A percentile compares a stretch with the other conserved stretches of the same genome.
Evolutionary conservation across 2,329 filamentous ascomycete genomes (phyloP).

Genomic region (Penicillium brevicompactum): DNA sequence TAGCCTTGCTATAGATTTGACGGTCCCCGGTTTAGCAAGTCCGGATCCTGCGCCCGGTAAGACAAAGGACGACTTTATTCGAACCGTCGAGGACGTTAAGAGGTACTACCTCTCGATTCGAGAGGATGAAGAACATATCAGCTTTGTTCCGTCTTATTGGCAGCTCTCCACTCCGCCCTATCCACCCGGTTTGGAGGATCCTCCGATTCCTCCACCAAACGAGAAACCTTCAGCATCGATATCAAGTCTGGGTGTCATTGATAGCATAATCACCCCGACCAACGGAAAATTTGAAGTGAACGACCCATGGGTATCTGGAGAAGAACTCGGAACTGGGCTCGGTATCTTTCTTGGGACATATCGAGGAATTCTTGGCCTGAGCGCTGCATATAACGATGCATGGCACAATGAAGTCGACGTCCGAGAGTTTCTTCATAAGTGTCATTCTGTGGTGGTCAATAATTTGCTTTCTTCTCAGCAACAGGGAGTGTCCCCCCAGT

Average conservation of each 20-base stretch:
- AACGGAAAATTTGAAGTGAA: slow-evolving; percentile 31
- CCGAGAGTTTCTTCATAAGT: slow-evolving; percentile 17
- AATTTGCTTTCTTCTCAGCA: background rate
- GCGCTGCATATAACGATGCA: slow-evolving; percentile 47
- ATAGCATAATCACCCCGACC: slow-evolving; percentile 34
- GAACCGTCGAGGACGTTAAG: slow-evolving; percentile 13
- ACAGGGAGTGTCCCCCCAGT: background rate
- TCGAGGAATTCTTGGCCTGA: slow-evolving; percentile 39
- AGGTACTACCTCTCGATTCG: slow-evolving; percentile 21
- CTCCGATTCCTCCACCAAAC: slow-evolving; percentile 20
- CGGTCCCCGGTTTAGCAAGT: slow-evolving; percentile 7
- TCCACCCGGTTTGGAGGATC: slow-evolving; percentile 9
- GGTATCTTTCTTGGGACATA: slow-evolving; percentile 47
- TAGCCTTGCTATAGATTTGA: slow-evolving; percentile 21
- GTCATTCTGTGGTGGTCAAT: slow-evolving; percentile 13
- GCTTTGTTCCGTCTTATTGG: slow-evolving; percentile 23
- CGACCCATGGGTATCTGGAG: slow-evolving; percentile 50
- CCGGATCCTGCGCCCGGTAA: background rate
- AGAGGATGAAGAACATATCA: slow-evolving; percentile 21
- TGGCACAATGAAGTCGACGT: slow-evolving; percentile 39
- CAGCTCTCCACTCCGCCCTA: slow-evolving; percentile 21
- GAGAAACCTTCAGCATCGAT: slow-evolving; percentile 23
- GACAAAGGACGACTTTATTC: slow-evolving; percentile 11
- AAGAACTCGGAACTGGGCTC: slow-evolving; percentile 46
- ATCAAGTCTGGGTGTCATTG: slow-evolving; percentile 32